Evolutionary conservation across 257 asterid genomes (phyloP).

Genomic region (Cinchona pubescens): DNA sequence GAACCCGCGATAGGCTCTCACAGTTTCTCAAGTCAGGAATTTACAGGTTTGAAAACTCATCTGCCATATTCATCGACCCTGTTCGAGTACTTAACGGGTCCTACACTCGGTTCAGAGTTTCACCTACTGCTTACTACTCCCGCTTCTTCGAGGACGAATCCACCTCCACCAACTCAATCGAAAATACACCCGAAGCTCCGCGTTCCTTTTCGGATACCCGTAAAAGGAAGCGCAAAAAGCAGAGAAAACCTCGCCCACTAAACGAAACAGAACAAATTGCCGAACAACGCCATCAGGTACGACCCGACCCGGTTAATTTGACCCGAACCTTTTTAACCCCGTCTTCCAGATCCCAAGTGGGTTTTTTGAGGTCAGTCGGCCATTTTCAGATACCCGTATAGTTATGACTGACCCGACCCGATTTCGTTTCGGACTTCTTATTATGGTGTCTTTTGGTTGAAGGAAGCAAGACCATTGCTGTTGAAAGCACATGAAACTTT

Average conservation of each 20-base stretch:
- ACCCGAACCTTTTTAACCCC: no score
- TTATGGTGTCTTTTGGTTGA: constrained; percentile 12
- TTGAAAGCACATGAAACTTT: constrained; percentile 68
- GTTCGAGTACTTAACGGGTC: constrained; percentile 72
- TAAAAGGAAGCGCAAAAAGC: constrained; percentile 63
- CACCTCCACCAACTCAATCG: background rate
- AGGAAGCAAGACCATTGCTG: constrained; percentile 59
- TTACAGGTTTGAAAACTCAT: constrained; percentile 37
- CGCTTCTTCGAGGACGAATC: constrained; percentile 60
- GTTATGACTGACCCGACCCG: background rate
- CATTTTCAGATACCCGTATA: background rate
- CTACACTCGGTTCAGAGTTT: constrained; percentile 63
- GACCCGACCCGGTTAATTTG: background rate
- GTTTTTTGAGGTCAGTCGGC: background rate
- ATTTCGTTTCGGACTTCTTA: background rate
- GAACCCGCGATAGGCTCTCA: constrained; percentile 26
- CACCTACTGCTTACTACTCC: constrained; percentile 64
- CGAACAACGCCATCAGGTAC: constrained; percentile 77
- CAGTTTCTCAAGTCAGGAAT: constrained; percentile 50
- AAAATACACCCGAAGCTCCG: constrained; percentile 5
- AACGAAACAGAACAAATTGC: constrained; percentile 72
- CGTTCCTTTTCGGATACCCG: constrained; percentile 25
- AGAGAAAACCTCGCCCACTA: constrained; percentile 37
- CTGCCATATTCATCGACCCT: constrained; percentile 63
- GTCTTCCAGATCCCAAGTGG: background rate